Conservation (phyloP, 2,329 filamentous ascomycete genomes). For the Colletotrichum sp. region DNA sequence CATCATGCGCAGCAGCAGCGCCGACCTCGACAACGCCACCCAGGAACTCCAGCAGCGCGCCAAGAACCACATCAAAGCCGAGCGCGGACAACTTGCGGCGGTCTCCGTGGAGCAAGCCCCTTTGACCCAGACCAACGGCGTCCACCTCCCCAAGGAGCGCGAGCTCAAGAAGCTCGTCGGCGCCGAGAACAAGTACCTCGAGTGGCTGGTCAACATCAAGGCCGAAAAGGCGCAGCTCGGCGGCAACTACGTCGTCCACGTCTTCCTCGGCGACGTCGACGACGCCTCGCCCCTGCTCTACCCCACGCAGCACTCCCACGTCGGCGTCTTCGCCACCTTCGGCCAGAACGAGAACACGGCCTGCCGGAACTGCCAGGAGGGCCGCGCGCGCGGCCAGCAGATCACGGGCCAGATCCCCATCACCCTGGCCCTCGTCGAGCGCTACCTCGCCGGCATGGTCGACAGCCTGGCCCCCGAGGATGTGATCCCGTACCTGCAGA, state of each 20-base stretch:
- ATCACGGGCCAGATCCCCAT: conserved; percentile 33
- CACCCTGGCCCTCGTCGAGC: conserved; percentile 31
- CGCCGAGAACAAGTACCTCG: conserved; percentile 35
- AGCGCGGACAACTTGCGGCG: not conserved
- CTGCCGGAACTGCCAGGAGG: conserved; percentile 27
- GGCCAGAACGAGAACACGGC: conserved; percentile 31
- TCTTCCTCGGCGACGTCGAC: conserved; percentile 54
- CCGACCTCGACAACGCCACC: not conserved
- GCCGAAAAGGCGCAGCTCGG: conserved; percentile 53
- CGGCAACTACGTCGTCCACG: conserved; percentile 58
- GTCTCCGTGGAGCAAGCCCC: not conserved
- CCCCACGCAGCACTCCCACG: conserved; percentile 46
- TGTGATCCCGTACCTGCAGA: conserved; percentile 30
- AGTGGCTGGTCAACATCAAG: conserved; percentile 63
- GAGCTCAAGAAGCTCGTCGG: not conserved
- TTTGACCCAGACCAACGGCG: not conserved
- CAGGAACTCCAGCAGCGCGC: conserved; percentile 3
- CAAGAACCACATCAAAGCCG: not conserved
- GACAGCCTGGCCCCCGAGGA: conserved; percentile 25
- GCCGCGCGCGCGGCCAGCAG: conserved; percentile 13
- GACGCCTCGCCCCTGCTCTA: conserved; percentile 48
- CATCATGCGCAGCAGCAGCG: not conserved
- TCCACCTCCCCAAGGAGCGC: not conserved
- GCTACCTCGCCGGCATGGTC: conserved; percentile 26
- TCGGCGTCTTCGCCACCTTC: conserved; percentile 50